Evolutionary conservation across 257 asterid genomes (phyloP), one percentile per base, ranked within the genome.

Genomic region (Salvia splendens): DNA sequence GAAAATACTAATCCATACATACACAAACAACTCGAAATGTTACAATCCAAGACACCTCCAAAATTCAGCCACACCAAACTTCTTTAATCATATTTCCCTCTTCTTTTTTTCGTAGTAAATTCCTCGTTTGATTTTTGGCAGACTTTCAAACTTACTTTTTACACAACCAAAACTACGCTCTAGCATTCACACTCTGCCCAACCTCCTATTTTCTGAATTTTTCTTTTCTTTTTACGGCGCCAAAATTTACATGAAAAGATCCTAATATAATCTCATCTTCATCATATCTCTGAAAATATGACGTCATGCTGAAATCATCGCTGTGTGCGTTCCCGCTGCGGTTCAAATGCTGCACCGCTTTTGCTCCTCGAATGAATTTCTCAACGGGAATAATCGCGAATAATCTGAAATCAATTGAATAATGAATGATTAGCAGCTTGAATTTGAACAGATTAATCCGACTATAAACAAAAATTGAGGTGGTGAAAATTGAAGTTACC

Each of bases 281-380:
- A 61, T 75, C 81, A 63, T 71, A 15, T 32, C 71, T 16, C 64
- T 47, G 5, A 33, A 64, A 60, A 40, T 45, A 65, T 72, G 77
- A 72, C 73, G 73, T 54, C 75, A 72, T 48, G 74, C 70, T 47
- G 12, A 8, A 77, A 3, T 76, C 71, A 68, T 48, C 74, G 38
- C 2, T 12, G 45, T 58, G 11, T 57, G 43, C 35, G 35, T 63
- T 73, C 75, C 75, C 80, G 70, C 76, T 57, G 42, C 5, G n/a
- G 12, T 80, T 83, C 85, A 83, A 78, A 83, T 80, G 78, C 88
- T 80, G 82, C 78, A 70, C 40, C 84, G 68, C 10, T 80, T 83
- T 12, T 51, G 82, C 74, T 83, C 85, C 70, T 83, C 88, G 6
- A 64, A 77, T 58, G 84, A 72, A 67, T 56, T 73, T 62, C 78